Base-by-base conservation (phyloP, 2,329 filamentous ascomycete species). In the Trichoderma cornu-damae region DNA sequence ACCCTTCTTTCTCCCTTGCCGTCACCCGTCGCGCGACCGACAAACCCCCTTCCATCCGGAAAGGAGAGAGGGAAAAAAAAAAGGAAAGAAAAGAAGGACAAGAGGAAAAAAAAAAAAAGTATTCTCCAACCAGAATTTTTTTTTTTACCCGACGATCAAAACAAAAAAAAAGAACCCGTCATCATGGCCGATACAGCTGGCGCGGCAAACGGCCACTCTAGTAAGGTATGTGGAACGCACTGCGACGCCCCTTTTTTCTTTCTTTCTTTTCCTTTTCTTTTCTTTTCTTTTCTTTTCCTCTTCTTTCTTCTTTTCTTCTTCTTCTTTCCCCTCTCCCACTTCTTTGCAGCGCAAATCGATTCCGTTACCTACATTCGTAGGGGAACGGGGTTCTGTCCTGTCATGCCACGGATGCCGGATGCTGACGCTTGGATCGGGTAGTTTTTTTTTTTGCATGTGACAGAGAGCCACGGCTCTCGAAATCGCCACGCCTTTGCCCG, bases 141-240 rank as follows among this genome's bases (percentile, higher is more conserved):
- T n/a, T n/a, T n/a, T n/a, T n/a, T n/a, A n/a, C n/a, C 71, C 76
- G 34, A 43, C 53, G 35, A 57, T n/a, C n/a, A n/a, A 48, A 60
- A 73, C n/a, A 76, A 65, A 68, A 22, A n/a, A 26, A 24, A 18
- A 12, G n/a, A n/a, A 9, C 7, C 35, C 28, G 16, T 50, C 57
- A 26, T 47, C 53, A 60, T 71, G 65, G 67, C 72, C 64, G 70
- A 72, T 63, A 64, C 68, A 62, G 66, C 70, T 58, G 60, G 53
- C 54, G 51, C 26, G 67, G 68, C 71, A 70, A 80, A 80, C 70
- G 78, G 77, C 68, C 72, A 65, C 64, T 73, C 76, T 67, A 81
- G 80, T 83, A 75, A 73, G 80, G 79, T 80, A 66, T 58, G 77
- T 73, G 61, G 59, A 46, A 48, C 54, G 50, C 49, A 42, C 48